phyloP scores from a whole-genome alignment of 768 basidiomycete genomes.

The Daedaleopsis sinensis region DNA sequence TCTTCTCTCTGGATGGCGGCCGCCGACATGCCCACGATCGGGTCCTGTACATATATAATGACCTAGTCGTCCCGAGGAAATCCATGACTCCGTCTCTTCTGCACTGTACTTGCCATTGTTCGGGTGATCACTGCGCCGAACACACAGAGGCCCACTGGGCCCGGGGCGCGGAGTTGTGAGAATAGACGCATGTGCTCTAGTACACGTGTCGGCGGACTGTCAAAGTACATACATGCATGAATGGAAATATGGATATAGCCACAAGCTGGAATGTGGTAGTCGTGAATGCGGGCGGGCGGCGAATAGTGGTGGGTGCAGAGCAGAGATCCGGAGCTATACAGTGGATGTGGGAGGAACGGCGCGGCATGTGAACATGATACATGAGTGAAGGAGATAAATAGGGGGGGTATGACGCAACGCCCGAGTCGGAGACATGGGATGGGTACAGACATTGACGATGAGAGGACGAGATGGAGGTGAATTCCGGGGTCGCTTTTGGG shows the following conservation, averaged over 20 bases:
- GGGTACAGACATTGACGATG: neutral
- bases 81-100: neutral
- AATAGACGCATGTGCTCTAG: neutral
- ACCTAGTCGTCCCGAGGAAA: conserved; percentile 3
- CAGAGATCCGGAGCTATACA: neutral
- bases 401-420: conserved; percentile 1
- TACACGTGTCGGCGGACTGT: neutral
- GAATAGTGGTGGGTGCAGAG: neutral
- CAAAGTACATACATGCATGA: conserved; percentile 4
- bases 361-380: neutral
- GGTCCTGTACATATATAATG: too few relatives aligned
- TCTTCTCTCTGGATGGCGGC: too few relatives aligned
- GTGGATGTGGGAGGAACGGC: neutral
- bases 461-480: too few relatives aligned
- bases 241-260: neutral
- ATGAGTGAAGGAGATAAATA: conserved; percentile 2
- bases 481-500: too few relatives aligned
- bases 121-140: too few relatives aligned
- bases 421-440: neutral
- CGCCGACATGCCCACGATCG: too few relatives aligned
- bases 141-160: too few relatives aligned
- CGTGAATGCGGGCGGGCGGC: too few relatives aligned
- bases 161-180: too few relatives aligned
- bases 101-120: too few relatives aligned
- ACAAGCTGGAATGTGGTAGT: neutral